Base-by-base conservation (phyloP, 768 basidiomycete species). In the Daedalea quercina region DNA sequence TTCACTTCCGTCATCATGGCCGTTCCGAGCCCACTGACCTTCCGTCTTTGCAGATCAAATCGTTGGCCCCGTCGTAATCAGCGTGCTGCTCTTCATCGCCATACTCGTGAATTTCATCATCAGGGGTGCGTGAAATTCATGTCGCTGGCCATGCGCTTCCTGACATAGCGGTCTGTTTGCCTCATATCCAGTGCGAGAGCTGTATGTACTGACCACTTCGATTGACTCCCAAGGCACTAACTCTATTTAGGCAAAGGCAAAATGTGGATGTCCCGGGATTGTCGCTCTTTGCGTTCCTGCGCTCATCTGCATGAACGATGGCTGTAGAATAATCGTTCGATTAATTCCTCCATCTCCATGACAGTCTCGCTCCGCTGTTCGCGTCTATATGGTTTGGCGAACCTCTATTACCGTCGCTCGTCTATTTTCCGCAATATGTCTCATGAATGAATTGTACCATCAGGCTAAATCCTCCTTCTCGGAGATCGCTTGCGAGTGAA, bases 81-180 rank as follows among this genome's bases (percentile, higher is more conserved):
- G 89, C 61, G 70, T 79, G 6, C 73, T 86, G 12, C 79, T 99
- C 15, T 98, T 99, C 73, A 68, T 85, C 44, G 96, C 92, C 8
- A 79, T 99, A 8, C 76, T 95, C 25, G 77, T 82, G 45, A 97
- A 97, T 69, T 96, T 97, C 64, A 61, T 91, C 55, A 75, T 95
- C 54, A 84, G 94, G 70, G 85, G 90, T 91, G 61, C 57, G 81
- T 71, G 3, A 24, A n/a, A 22, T 40, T 9, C 33, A 3, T 1
- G 11, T 26, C 12, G 15, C 25, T 9, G 46, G 12, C 11, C 9
- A 47, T 19, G 7, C 23, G 3, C 19, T 8, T 47, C 3, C 23
- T 47, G 24, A 47, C 19, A 9, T 4, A 22, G 19, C 13, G 17
- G 4, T 15, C 9, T 45, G 3, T 45, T 9, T 17, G 44, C 8